A percentile compares a stretch with the other conserved stretches of the same genome.
These are phyloP conservation scores for Rhamnella rubrinervis DNA, from an alignment of 331 rosid genomes.

Conservation along the genomic window DNA sequence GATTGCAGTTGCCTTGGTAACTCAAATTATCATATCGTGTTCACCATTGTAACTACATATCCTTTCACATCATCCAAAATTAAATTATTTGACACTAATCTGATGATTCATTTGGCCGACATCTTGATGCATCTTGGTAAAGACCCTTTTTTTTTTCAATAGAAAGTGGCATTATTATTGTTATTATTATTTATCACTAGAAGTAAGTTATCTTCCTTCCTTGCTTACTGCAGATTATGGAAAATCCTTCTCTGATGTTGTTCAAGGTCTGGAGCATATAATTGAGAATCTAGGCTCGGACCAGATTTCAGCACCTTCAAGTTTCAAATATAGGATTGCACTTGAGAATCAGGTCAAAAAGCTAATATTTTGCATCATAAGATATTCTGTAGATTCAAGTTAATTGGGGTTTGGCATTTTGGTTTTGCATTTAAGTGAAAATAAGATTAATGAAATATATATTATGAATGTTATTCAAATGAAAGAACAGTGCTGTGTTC, in stretches of 20 bases:
- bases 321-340: slow-evolving; percentile 82
- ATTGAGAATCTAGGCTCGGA: slow-evolving; percentile 66
- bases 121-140: not conserved
- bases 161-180: not conserved
- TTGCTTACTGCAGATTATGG: slow-evolving; percentile 72
- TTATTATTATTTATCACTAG: not conserved
- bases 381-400: slow-evolving; percentile 19
- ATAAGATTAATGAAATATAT: not conserved
- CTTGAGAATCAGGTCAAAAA: slow-evolving; percentile 85
- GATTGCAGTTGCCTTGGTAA: slow-evolving; percentile 7
- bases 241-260: slow-evolving; percentile 65
- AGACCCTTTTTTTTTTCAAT: not conserved
- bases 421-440: not conserved
- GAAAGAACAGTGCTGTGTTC: not conserved
- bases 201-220: not conserved
- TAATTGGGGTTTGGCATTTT: slow-evolving; percentile 11
- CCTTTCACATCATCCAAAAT: not conserved
- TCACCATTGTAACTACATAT: not conserved
- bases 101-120: not conserved
- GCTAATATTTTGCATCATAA: slow-evolving; percentile 8
- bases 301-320: slow-evolving; percentile 68
- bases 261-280: slow-evolving; percentile 69
- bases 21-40: not conserved
- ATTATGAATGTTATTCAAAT: not conserved
- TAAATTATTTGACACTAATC: not conserved